Evolutionary conservation across 495 filamentous ascomycete genomes (phyloP), one percentile per base, ranked within the genome.

Genomic region (Bryoglossum gracile): DNA sequence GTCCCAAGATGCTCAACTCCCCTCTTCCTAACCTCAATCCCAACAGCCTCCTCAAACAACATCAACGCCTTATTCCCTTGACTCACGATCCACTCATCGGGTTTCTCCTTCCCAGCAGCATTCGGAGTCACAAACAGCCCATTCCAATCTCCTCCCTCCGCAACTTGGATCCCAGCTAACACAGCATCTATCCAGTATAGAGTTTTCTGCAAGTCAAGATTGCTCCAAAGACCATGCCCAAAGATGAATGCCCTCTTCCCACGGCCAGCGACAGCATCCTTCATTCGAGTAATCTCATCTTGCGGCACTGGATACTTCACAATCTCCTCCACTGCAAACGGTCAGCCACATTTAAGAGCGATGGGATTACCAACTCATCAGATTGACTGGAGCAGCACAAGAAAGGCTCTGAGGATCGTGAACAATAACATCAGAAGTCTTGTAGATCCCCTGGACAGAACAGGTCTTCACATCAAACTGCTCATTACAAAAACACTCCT

Each of bases 381-480:
- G 62, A 68, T 16, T 73, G 65, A 39, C 71, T 3, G 61, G 59
- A 40, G 60, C 59, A 21, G 60, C 45, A 48, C 73, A 76, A 16
- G 61, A 59, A 8, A 76, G 34, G 37, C 69, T 71, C 26, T 59
- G 53, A 0, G 69, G 72, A 43, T 74, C 70, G 39, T 71, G 65
- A 36, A 62, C 54, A n/a, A 71, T 43, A 6, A 76, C 73, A 44
- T 75, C 73, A 6, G 64, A 58, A 1, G 71, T 75, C 43, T 68
- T 72, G 57, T 67, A 76, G 33, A 76, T 76, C 2, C 71, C 71
- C 46, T 75, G 73, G 3, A 76, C 57, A 11, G 73, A 76, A 57
- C 73, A 76, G 14, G 65, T 64, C 50, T 66, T 74, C 38, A 74
- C 63, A 60, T 76, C 67, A 59, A 76, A 76, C 49, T 76, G 73